phyloP scores from a whole-genome alignment of 1,139 yeast species.

The Suhomyces yuchorum region DNA sequence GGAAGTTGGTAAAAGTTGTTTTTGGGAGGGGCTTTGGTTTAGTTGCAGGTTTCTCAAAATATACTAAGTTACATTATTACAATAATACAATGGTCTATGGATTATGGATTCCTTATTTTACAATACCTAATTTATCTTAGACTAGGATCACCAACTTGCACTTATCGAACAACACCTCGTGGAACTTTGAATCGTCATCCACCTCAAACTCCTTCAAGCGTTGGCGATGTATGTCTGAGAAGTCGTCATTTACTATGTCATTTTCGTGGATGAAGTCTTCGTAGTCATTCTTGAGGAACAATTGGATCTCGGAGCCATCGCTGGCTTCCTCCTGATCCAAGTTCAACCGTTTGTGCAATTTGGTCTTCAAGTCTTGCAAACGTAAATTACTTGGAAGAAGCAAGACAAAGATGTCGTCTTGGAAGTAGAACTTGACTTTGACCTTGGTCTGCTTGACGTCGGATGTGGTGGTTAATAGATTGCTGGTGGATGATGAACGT shows the following conservation, averaged over 20 bases:
- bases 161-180: slow-evolving; percentile 46
- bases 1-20: too few relatives aligned
- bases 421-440: slow-evolving; percentile 82
- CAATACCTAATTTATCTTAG: slow-evolving; percentile 6
- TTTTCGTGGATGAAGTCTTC: slow-evolving; percentile 42
- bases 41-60: too few relatives aligned
- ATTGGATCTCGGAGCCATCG: slow-evolving; percentile 21
- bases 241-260: slow-evolving; percentile 30
- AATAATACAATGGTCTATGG: neutral
- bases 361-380: slow-evolving; percentile 60
- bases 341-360: slow-evolving; percentile 66
- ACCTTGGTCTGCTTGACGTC: slow-evolving; percentile 33
- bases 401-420: slow-evolving; percentile 89
- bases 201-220: slow-evolving; percentile 40
- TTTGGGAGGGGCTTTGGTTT: too few relatives aligned
- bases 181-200: slow-evolving; percentile 45
- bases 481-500: slow-evolving; percentile 17
- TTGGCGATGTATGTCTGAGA: slow-evolving; percentile 24
- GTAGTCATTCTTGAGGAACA: slow-evolving; percentile 45
- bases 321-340: slow-evolving; percentile 15
- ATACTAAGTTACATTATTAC: neutral
- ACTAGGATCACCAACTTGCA: slow-evolving; percentile 45
- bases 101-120: neutral
- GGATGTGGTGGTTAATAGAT: slow-evolving; percentile 7
- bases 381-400: slow-evolving; percentile 66